Conservation (phyloP, 2,329 filamentous ascomycete genomes). For the Fusarium virguliforme region DNA sequence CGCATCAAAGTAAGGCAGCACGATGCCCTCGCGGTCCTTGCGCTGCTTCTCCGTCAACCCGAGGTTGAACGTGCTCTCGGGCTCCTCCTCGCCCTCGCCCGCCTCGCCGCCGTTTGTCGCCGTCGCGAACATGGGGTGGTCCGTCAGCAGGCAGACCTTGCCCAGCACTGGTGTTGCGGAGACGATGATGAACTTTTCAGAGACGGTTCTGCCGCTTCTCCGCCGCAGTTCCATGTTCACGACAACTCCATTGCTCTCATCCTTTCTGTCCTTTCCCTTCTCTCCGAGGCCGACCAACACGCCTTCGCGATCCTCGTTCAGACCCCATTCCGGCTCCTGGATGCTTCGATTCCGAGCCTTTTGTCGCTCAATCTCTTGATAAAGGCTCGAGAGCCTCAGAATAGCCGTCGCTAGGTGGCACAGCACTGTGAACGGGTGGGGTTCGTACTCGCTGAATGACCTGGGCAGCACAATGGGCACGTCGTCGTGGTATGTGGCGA, state of each 20-base stretch:
- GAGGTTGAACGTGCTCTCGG: conserved; percentile 86
- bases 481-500: conserved; percentile 88
- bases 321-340: conserved; percentile 83
- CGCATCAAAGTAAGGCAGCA: conserved; percentile 96
- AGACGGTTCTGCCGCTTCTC: conserved; percentile 83
- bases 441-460: conserved; percentile 70
- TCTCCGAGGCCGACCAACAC: conserved; percentile 77
- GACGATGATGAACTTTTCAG: conserved; percentile 74
- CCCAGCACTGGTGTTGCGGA: conserved; percentile 52
- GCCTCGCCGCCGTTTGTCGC: conserved; percentile 57
- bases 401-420: conserved; percentile 92
- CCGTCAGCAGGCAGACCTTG: conserved; percentile 75
- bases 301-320: conserved; percentile 84
- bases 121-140: conserved; percentile 79
- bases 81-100: conserved; percentile 66
- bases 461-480: conserved; percentile 71
- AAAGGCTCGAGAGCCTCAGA: conserved; percentile 79
- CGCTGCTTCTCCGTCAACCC: conserved; percentile 93
- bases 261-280: conserved; percentile 62
- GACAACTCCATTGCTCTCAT: conserved; percentile 70
- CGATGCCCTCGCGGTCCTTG: conserved; percentile 87
- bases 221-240: conserved; percentile 89
- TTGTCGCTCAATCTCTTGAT: conserved; percentile 82
- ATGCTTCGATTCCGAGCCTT: conserved; percentile 83
- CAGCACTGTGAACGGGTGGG: conserved; percentile 80